Evolutionary conservation across 257 asterid species (phyloP), one percentile per base, ranked within the genome.

Genomic region (Hygrophila difformis): DNA sequence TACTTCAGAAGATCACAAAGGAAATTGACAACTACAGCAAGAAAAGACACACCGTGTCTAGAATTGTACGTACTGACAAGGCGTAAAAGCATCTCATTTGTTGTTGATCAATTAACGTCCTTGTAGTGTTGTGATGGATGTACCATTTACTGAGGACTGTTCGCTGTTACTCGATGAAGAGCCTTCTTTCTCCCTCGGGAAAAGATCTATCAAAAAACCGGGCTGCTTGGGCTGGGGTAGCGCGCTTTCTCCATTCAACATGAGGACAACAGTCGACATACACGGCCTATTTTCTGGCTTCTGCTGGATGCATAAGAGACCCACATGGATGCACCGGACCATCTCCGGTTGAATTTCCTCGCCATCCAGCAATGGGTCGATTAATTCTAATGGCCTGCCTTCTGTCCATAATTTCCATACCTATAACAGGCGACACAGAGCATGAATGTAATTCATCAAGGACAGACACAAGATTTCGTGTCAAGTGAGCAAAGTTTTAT

Each of bases 251-350:
- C 55, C 49, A 2, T 40, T 63, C 23, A 65, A 36, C 74, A 70
- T 65, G 9, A 36, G 17, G 21, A 69, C 36, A 1, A 47, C 60
- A 2, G 49, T 42, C 7, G 74, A 60, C 71, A 73, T 73, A 37
- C 46, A 51, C 3, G 77, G 81, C 16, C 77, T 60, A 33, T 73
- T 68, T 17, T 61, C 58, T 8, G 81, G 66, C 11, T 7, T 45
- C 12, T n/a, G n/a, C n/a, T n/a, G n/a, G n/a, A n/a, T n/a, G n/a
- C n/a, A n/a, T n/a, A n/a, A n/a, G n/a, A n/a, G 67, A 13, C 66
- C 76, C 3, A 60, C 50, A 38, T 56, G 65, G 23, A 64, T 29
- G 28, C 51, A 55, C 7, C 68, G 24, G 12, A 40, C 12, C 17
- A 55, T 51, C 33, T 50, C 62, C 4, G 35, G 22, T 0, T 28